phyloP scores from a whole-genome alignment of 2,329 filamentous ascomycete species.

The Pestalotiopsis sp. region DNA sequence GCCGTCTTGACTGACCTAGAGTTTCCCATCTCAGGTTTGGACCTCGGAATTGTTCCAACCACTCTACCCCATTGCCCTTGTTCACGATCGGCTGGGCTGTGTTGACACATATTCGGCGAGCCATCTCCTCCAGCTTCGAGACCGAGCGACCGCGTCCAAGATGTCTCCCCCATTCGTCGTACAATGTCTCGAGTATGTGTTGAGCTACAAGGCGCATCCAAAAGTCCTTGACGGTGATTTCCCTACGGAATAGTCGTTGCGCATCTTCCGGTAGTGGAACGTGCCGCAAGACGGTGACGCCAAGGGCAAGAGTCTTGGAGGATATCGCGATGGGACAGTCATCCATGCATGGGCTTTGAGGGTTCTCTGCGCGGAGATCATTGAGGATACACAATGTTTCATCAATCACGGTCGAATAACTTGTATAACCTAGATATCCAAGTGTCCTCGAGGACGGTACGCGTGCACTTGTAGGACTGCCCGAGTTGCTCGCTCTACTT shows the following conservation, averaged over 20 bases:
- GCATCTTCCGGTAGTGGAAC: constrained; percentile 6
- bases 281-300: constrained; percentile 7
- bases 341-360: neutral
- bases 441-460: constrained; percentile 17
- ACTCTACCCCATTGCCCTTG: neutral
- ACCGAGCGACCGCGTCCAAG: constrained; percentile 3
- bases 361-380: neutral
- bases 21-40: constrained; percentile 11
- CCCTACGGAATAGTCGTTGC: neutral
- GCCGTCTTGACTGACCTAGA: neutral
- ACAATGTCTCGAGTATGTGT: neutral
- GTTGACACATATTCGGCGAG: constrained; percentile 10
- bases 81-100: constrained; percentile 1
- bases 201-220: neutral
- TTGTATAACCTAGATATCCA: constrained; percentile 17
- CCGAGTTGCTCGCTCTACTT: neutral
- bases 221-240: neutral
- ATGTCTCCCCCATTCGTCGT: neutral
- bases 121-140: constrained; percentile 9
- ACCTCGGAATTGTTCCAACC: constrained; percentile 10
- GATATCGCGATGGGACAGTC: constrained; percentile 6
- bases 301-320: constrained; percentile 6
- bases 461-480: constrained; percentile 19
- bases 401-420: constrained; percentile 9
- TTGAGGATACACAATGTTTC: constrained; percentile 10